Conservation (phyloP, 2,329 filamentous ascomycete genomes). For the Colletotrichum incanum region DNA sequence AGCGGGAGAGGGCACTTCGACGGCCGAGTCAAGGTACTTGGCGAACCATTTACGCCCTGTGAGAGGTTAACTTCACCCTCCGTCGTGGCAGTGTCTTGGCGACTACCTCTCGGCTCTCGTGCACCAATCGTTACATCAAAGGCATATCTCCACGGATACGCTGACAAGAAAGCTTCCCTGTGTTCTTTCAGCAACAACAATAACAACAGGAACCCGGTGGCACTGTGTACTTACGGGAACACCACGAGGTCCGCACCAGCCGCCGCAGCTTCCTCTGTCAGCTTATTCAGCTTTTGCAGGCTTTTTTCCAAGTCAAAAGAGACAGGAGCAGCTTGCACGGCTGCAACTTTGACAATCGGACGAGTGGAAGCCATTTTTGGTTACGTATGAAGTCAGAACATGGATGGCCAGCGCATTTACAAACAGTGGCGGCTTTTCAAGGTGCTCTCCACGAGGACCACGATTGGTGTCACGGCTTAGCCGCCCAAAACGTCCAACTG, state of each 20-base stretch:
- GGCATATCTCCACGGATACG: constrained; percentile 60
- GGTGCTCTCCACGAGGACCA: neutral
- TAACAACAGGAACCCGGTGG: neutral
- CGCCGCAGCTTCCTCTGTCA: constrained; percentile 54
- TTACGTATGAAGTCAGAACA: neutral
- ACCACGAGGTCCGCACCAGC: constrained; percentile 57
- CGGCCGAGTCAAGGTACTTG: constrained; percentile 57
- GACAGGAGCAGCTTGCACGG: constrained; percentile 58
- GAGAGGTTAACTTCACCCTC: neutral
- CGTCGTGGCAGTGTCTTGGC: neutral
- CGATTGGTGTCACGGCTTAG: constrained; percentile 5
- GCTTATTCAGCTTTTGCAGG: constrained; percentile 53
- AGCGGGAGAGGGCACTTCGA: constrained; percentile 57
- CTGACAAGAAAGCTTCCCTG: constrained; percentile 58
- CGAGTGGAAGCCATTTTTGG: constrained; percentile 23
- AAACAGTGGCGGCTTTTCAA: constrained; percentile 22
- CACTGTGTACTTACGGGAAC: constrained; percentile 54
- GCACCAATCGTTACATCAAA: constrained; percentile 60
- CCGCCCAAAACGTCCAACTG: constrained; percentile 1
- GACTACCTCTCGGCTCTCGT: constrained; percentile 55
- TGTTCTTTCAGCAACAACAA: neutral
- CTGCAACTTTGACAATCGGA: constrained; percentile 55
- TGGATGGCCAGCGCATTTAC: neutral
- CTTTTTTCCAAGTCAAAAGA: constrained; percentile 56
- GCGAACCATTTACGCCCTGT: constrained; percentile 59